These are phyloP conservation scores for Cyclotella choctawhatcheeana DNA, from an alignment of 108 stramenopile genomes.

Conservation along the genomic window DNA sequence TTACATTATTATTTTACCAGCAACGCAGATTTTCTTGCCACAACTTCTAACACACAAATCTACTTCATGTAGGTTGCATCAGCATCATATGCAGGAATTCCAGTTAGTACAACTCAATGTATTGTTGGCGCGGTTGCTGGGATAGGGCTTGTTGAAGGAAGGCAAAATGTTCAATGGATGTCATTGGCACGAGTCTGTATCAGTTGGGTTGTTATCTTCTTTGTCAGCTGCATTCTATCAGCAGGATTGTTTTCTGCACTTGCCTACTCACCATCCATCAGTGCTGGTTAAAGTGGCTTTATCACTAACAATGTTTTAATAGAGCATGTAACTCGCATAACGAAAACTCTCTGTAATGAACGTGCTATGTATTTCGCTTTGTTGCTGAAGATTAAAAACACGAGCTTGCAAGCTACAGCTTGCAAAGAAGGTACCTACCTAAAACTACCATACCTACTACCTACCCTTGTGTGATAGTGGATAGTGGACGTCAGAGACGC, in stretches of 20 bases:
- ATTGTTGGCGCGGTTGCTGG: conserved; percentile 64
- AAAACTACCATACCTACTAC: too few relatives aligned
- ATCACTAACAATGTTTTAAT: too few relatives aligned
- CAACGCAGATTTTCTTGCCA: neutral
- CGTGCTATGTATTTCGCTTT: too few relatives aligned
- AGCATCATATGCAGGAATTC: conserved; percentile 60
- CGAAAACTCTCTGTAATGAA: too few relatives aligned
- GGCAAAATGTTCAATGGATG: conserved; percentile 47
- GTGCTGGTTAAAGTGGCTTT: too few relatives aligned
- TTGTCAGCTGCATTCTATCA: conserved; percentile 33
- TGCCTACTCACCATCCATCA: conserved; percentile 1
- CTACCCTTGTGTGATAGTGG: too few relatives aligned
- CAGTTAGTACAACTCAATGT: conserved; percentile 63
- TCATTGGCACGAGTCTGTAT: conserved; percentile 21
- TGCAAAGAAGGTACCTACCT: too few relatives aligned
- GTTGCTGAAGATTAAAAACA: too few relatives aligned
- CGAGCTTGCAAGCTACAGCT: too few relatives aligned
- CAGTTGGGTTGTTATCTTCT: conserved; percentile 58
- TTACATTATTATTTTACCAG: neutral
- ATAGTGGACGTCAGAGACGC: too few relatives aligned
- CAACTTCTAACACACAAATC: neutral
- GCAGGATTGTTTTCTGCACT: conserved; percentile 49
- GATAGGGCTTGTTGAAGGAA: conserved; percentile 53
- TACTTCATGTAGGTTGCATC: conserved; percentile 2
- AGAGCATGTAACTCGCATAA: too few relatives aligned